Evolutionary conservation across 768 basidiomycete genomes (phyloP), one percentile per base, ranked within the genome.

Genomic region (Chalciporus piperatus): DNA sequence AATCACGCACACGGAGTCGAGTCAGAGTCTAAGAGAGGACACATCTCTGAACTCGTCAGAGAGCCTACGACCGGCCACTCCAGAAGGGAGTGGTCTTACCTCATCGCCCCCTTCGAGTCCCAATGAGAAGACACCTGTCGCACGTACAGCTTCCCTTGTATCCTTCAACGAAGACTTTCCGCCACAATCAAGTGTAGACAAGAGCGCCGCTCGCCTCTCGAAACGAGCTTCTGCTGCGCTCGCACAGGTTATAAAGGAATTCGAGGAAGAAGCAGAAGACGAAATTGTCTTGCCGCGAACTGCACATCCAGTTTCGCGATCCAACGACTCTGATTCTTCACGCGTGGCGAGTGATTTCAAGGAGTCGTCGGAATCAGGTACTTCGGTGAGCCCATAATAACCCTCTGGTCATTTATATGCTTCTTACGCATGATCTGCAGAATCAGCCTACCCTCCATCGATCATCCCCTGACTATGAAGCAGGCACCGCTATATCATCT

Each of bases 231-330:
- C 91, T 30, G 61, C 87, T 65, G 89, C 90, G 0, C 66, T 93
- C 32, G 85, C 87, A 57, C 77, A 83, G 52, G 91, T 79, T 11
- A 88, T 93, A 50, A 79, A 82, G 60, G 87, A 90, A 65, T 79
- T 91, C 42, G 88, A 90, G 63, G 78, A 81, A 54, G 87, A 89
- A 45, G 61, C 74, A 0, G 88, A 87, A 55, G 88, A 91, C 66
- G 84, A 89, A 67, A 84, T 90, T 54, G 73, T 90, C 57, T 77
- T 90, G 73, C 84, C 84, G 39, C 79, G 88, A 50, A 82, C 83
- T 37, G 74, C 77, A 17, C 61, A 66, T 49, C 77, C 77, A 44
- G 67, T 76, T 47, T 70, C 75, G 50, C 76, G 80, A 47, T 63
- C 48, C 50, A 56, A 50, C 41, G 68, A 66, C 41, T 50, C 54